Evolutionary conservation across 148 eudicot species (phyloP), one percentile per base, ranked within the genome.

Genomic region (Oxyria digyna): DNA sequence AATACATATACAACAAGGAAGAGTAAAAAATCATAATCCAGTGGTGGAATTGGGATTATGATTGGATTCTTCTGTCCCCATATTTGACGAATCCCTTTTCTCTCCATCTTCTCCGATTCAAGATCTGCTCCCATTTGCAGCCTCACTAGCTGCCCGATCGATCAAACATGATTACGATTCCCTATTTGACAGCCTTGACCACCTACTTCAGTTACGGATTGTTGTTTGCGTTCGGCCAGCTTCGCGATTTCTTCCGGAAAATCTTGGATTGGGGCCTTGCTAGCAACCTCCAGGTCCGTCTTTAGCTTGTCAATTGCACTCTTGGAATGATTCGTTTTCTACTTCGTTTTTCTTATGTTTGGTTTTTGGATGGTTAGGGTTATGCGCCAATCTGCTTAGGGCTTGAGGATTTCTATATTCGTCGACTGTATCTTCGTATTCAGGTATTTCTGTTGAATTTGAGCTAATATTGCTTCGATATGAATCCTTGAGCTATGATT

Each of bases 341-440:
- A 38, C 67, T 66, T 2, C 18, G 24, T 73, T 42, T 21, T 55
- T 67, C 13, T 69, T 4, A 48, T 15, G 12, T 70, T n/a, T 62
- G 69, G 26, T 55, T 37, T 29, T 70, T 66, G 43, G 37, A 20
- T 76, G 17, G 15, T 72, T 35, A 90, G 95, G 98, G 98, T 48
- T 94, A 90, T 65, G 88, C 98, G 69, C 97, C 98, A 73, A 94
- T 94, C 80, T 88, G 96, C 69, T 81, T 94, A 80, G 98, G 96
- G 31, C 83, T 82, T 4, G 95, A 89, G 79, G 98, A 93, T 84
- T 94, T 93, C 73, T 93, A 89, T 73, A 78, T 78, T 50, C 88
- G 98, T 41, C 85, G 98, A 14, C 80, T 86, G 33, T 89, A 90
- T 75, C 82, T 83, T 70, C 85, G 96, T 38, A 87, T 89, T 72